Base-by-base conservation (phyloP, 1,284 basidiomycete genomes). In the Volvariella surrecta region DNA sequence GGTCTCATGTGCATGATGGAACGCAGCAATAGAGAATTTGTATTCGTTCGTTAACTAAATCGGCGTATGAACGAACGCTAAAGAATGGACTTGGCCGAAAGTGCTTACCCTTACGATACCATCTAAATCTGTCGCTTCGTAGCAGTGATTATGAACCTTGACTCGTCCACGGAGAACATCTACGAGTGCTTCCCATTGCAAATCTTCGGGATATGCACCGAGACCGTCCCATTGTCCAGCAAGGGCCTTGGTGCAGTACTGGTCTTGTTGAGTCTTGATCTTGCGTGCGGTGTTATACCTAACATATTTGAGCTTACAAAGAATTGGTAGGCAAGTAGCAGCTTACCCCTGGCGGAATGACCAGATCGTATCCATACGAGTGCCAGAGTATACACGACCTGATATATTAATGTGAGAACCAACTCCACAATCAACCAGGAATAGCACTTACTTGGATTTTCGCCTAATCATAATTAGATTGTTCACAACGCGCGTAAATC, bases 121-220 rank as follows among this genome's bases (percentile, higher is more conserved):
- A 52, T 90, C 86, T 21, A 92, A 67, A 54, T 93, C 89, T 43
- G 80, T 79, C 8, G 84, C 72, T 61, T 87, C 82, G 48, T 89
- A 88, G 51, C 85, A 89, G 53, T 91, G 86, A 34, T 76, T 77
- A 52, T 89, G 82, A 46, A 92, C 71, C 69, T 85, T 87, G 48
- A 88, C 85, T n/a, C 60, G 60, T 18, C 86, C 88, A 38, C 93
- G 70, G 18, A 96, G 70, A 4, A 93, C 87, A 51, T 94, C 92
- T 3, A 93, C 86, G 7, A 95, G 67, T 9, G 81, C 82, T 56
- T 95, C 92, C 76, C 84, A 89, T 55, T 89, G 74, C 35, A 92
- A 66, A 32, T 79, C 76, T 41, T 89, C 79, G 0, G 92, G 91
- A 60, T 88, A 91, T 16, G 71, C 61, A 1, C 72, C 74, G 17